Base-by-base conservation (phyloP, 805 yeast genomes). In the Starmerella khaoyaiensis region DNA sequence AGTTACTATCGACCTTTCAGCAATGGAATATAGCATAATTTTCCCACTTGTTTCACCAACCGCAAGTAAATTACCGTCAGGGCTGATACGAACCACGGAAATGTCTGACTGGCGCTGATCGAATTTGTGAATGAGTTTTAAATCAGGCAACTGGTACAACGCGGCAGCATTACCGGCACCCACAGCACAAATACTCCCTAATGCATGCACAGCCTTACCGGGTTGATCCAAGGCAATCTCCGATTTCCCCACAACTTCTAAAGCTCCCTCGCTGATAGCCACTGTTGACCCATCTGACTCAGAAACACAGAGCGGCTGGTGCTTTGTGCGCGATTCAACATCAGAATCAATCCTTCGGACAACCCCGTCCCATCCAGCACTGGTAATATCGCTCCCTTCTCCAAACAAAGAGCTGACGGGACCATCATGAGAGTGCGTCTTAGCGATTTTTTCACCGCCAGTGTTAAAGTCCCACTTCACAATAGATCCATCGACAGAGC, bases 21-120 rank as follows among this genome's bases (percentile, higher is more conserved):
- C 27, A 9, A 14, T n/a, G 45, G 72, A 67, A 58, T 72, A 83
- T 25, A 86, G 64, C n/a, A 76, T 60, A 46, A 84, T 82, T 57
- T 87, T 90, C 23, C 98, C 98, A 36, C 78, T 65, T 4, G 67
- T 66, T 51, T 86, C 96, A 36, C 95, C 96, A 19, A 78, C 79
- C 1, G 97, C 97, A 14, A 79, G 64, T 42, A 61, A 69, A 39
- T 64, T 57, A 6, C 72, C 79, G 48, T 76, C 66, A 4, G 83
- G 87, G 1, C 95, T 81, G 21, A 81, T 69, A 10, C 74, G 62
- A 32, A 80, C 64, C 36, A 64, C 62, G 2, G 80, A 67, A 12
- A 84, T 79, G 9, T 71, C 66, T 4, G 83, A 68, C 41, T 82
- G 69, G 42, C 73, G 59, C 10, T 69, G 56, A 33, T 61, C 69